Evolutionary conservation across 2,329 filamentous ascomycete genomes (phyloP).

Genomic region (Cadophora luteo-olivacea): DNA sequence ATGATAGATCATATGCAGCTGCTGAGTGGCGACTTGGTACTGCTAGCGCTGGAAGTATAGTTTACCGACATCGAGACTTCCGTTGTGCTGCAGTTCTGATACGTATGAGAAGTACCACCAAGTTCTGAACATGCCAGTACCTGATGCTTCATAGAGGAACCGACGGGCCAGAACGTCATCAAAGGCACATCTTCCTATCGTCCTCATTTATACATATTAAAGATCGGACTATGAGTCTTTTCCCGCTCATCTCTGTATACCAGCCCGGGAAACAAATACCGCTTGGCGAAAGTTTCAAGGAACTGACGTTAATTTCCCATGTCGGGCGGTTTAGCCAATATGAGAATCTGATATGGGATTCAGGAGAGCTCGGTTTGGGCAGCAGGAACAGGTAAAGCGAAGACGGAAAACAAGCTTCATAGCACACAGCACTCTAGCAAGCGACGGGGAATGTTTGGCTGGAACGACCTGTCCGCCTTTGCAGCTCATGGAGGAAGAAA

Average conservation of each 20-base stretch:
- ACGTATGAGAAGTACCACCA: too few relatives aligned
- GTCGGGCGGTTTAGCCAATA: neutral
- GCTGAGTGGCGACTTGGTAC: too few relatives aligned
- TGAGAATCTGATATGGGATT: slow-evolving; percentile 2
- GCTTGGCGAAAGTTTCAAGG: neutral
- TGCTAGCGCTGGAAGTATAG: too few relatives aligned
- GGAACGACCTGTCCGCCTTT: neutral
- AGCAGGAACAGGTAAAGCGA: slow-evolving; percentile 3
- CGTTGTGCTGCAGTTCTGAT: too few relatives aligned
- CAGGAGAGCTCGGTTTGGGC: neutral
- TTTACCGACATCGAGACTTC: too few relatives aligned
- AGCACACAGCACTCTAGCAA: neutral
- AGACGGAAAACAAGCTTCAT: neutral
- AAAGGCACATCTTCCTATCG: too few relatives aligned
- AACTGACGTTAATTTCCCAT: neutral
- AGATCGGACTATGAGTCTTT: neutral
- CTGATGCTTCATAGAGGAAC: too few relatives aligned
- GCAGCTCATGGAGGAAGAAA: neutral
- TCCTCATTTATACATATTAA: neutral
- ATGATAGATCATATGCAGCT: too few relatives aligned
- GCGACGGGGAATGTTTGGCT: neutral
- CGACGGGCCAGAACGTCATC: too few relatives aligned
- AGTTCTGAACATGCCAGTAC: too few relatives aligned
- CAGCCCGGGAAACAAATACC: neutral
- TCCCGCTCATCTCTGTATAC: neutral